These are phyloP conservation scores for Diaporthe sp. DNA, from an alignment of 2,329 filamentous ascomycete species.

Conservation along the genomic window DNA sequence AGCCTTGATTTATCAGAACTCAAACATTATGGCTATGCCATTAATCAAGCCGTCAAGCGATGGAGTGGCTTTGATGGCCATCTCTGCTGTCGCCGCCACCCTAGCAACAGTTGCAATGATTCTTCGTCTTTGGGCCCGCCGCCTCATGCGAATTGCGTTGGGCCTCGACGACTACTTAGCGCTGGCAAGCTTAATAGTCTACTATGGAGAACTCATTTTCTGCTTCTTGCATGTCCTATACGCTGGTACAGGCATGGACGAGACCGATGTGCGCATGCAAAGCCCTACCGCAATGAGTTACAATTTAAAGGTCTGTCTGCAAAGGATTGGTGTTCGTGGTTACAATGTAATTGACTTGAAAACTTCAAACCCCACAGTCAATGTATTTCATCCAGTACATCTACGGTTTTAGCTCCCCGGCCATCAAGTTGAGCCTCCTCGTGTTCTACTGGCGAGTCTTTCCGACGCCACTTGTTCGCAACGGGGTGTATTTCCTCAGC, in stretches of 20 bases:
- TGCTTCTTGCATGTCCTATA: not conserved
- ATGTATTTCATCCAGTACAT: not conserved
- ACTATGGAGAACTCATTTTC: not conserved
- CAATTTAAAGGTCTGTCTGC: not conserved
- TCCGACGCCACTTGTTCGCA: not conserved
- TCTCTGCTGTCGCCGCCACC: not conserved
- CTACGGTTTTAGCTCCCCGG: not conserved
- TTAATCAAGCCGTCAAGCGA: not conserved
- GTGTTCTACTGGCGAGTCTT: not conserved
- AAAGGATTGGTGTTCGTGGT: not conserved
- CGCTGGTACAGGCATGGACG: not conserved
- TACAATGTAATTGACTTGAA: not conserved
- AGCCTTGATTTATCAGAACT: not conserved
- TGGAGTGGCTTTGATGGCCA: not conserved
- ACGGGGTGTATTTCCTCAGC: not conserved
- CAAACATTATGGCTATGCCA: not conserved
- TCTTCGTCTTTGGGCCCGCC: not conserved
- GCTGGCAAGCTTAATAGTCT: not conserved
- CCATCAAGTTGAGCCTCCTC: not conserved
- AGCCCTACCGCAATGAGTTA: not conserved
- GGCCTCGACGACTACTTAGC: not conserved
- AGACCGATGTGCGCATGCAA: not conserved
- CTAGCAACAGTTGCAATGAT: not conserved
- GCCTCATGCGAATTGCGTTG: not conserved
- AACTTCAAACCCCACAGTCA: not conserved